Evolutionary conservation across 805 yeast genomes (phyloP), one percentile per base, ranked within the genome.

Genomic region (Starmerella davenportii): DNA sequence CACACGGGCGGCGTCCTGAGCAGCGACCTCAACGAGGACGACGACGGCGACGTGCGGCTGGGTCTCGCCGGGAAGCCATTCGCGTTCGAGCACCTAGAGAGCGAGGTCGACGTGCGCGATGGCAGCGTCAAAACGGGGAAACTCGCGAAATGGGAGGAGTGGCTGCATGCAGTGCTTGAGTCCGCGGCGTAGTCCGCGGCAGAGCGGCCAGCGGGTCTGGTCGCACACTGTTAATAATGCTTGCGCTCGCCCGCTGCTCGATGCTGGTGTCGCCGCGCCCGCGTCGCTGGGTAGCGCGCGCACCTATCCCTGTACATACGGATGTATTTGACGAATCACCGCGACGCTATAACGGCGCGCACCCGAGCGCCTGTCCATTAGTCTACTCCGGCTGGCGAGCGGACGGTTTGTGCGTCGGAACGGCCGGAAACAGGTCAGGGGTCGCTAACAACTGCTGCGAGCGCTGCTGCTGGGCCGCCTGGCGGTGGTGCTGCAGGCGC

Each of bases 71-170:
- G 54, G 34, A 53, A 48, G 41, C 34, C 21, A 9, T 84, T 84
- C 59, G 58, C 58, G 32, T 85, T 84, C 53, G 76, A 69, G 23
- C 63, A 67, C 37, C 58, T 84, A 35, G 93, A 80, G 49, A 82
- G 84, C 1, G 70, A 72, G 48, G 68, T 81, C 13, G 44, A 38
- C 14, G 48, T 80, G 34, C 48, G 71, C 1, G 73, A 71, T 7
- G 95, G 95, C 1, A 77, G 85, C 46, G 78, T 79, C 2, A 58
- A 64, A 51, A 71, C 72, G 47, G 59, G 61, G 14, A 68, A 75
- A 24, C 58, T 69, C 28, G 67, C 60, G 4, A 59, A 60, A 16
- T 79, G 93, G 82, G 70, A 68, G 45, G 66, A 74, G 45, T 85
- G 94, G 94, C 63, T 85, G 25, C 76, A 73, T 45, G 85, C 76